Percentiles rank a stretch among this genome's conserved stretches.
Conservation (phyloP, 805 yeast species). For the Zygosaccharomyces gambellarensis region DNA sequence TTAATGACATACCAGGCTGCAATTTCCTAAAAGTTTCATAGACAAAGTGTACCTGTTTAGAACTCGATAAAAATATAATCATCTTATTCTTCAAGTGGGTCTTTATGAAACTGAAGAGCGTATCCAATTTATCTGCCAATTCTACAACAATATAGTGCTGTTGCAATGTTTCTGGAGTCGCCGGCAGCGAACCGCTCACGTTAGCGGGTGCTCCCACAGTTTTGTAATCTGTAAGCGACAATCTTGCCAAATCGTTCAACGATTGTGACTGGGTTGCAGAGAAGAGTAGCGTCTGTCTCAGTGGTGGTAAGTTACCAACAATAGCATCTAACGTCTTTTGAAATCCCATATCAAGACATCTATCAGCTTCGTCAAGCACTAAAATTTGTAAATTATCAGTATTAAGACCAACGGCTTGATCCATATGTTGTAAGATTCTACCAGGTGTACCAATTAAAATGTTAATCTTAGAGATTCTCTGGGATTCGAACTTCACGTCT, state of each 20-base stretch:
- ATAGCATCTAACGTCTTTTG: constrained; percentile 77
- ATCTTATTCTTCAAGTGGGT: constrained; percentile 77
- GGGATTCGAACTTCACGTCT: constrained; percentile 75
- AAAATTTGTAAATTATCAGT: constrained; percentile 68
- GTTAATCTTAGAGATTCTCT: constrained; percentile 72
- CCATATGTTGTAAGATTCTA: constrained; percentile 81
- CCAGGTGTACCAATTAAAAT: constrained; percentile 92
- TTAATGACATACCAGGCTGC: constrained; percentile 86
- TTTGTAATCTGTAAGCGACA: constrained; percentile 44
- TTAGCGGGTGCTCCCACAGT: constrained; percentile 48
- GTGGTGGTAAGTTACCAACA: constrained; percentile 67
- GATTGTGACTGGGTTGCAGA: constrained; percentile 89
- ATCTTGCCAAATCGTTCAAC: constrained; percentile 74
- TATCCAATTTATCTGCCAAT: constrained; percentile 76
- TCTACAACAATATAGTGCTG: constrained; percentile 74
- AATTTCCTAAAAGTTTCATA: constrained; percentile 81
- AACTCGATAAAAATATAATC: constrained; percentile 77
- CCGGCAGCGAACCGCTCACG: constrained; percentile 52
- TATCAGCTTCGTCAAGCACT: constrained; percentile 87
- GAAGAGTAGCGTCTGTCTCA: constrained; percentile 77
- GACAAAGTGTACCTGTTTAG: constrained; percentile 86
- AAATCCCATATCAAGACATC: constrained; percentile 93
- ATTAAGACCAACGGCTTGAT: constrained; percentile 79
- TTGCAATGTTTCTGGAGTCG: constrained; percentile 79
- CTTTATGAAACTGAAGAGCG: constrained; percentile 79